Percentiles rank a stretch among this genome's conserved stretches.
Evolutionary conservation across 2,329 filamentous ascomycete genomes (phyloP).

Genomic region (Fusarium camptoceras): DNA sequence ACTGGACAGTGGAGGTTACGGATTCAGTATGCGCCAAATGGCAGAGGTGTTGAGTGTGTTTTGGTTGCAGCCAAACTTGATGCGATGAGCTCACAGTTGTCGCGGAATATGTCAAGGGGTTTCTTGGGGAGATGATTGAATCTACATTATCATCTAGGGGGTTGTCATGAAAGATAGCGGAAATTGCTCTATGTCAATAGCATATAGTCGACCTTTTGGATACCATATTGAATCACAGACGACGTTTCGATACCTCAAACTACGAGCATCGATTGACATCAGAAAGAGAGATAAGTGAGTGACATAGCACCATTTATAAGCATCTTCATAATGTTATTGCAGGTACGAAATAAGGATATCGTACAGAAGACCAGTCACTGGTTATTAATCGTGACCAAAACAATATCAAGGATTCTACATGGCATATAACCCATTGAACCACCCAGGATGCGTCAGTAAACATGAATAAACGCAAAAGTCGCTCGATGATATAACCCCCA

Average conservation of each 20-base stretch:
- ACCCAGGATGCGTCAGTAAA: slow-evolving; percentile 5
- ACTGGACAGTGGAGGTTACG: slow-evolving; percentile 79
- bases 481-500: slow-evolving; percentile 19
- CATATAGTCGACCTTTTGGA: neutral
- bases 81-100: slow-evolving; percentile 72
- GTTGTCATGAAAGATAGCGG: neutral
- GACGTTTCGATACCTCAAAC: neutral
- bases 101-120: slow-evolving; percentile 71
- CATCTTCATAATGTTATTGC: slow-evolving; percentile 21
- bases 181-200: neutral
- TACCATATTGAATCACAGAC: neutral
- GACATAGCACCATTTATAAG: neutral
- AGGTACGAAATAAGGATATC: slow-evolving; percentile 10
- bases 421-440: slow-evolving; percentile 9
- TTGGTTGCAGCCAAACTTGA: slow-evolving; percentile 83
- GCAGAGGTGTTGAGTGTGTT: slow-evolving; percentile 74
- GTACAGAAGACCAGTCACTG: slow-evolving; percentile 14
- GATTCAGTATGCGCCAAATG: slow-evolving; percentile 66
- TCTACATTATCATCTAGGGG: neutral
- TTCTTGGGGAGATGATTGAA: slow-evolving; percentile 64
- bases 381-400: slow-evolving; percentile 29
- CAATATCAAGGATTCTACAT: slow-evolving; percentile 24
- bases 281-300: neutral
- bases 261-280: neutral
- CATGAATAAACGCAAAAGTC: slow-evolving; percentile 19